These are phyloP conservation scores for Colletotrichum orbiculare DNA, from an alignment of 2,329 filamentous ascomycete genomes.

Conservation along the genomic window DNA sequence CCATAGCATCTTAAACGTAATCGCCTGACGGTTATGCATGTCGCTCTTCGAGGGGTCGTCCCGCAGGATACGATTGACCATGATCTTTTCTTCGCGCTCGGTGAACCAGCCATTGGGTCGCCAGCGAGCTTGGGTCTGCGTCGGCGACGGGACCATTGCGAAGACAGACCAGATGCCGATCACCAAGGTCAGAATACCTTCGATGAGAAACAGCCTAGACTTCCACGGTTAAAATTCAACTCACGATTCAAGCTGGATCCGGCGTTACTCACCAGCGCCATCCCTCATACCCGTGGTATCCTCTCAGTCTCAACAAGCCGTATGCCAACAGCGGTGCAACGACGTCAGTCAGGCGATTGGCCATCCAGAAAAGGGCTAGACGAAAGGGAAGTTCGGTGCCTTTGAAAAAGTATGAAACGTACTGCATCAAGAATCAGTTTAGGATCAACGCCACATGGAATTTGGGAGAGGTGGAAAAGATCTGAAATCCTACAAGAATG, in stretches of 20 bases:
- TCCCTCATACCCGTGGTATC: constrained; percentile 39
- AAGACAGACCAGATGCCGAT: constrained; percentile 44
- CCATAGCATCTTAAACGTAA: constrained; percentile 58
- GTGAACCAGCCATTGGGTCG: constrained; percentile 66
- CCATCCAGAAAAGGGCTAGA: constrained; percentile 40
- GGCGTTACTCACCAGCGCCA: constrained; percentile 38
- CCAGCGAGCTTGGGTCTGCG: constrained; percentile 56
- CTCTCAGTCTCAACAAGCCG: constrained; percentile 41
- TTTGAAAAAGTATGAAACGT: constrained; percentile 43
- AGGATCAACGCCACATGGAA: too few species aligned
- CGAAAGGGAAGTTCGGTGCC: constrained; percentile 39
- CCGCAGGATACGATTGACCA: constrained; percentile 64
- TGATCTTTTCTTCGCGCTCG: constrained; percentile 66
- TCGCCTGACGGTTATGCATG: constrained; percentile 65
- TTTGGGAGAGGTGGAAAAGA: too few species aligned
- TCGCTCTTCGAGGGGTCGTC: constrained; percentile 66
- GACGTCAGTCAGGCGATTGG: constrained; percentile 40
- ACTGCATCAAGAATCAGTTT: constrained; percentile 1
- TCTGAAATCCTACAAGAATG: constrained; percentile 27
- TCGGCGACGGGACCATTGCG: constrained; percentile 44
- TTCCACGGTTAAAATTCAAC: not conserved
- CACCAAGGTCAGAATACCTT: constrained; percentile 36
- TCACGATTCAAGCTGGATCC: not conserved
- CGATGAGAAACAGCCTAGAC: constrained; percentile 6
- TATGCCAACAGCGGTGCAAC: constrained; percentile 42